Conservation (phyloP, 257 asterid species). For the Jaltomata sinuosa region DNA sequence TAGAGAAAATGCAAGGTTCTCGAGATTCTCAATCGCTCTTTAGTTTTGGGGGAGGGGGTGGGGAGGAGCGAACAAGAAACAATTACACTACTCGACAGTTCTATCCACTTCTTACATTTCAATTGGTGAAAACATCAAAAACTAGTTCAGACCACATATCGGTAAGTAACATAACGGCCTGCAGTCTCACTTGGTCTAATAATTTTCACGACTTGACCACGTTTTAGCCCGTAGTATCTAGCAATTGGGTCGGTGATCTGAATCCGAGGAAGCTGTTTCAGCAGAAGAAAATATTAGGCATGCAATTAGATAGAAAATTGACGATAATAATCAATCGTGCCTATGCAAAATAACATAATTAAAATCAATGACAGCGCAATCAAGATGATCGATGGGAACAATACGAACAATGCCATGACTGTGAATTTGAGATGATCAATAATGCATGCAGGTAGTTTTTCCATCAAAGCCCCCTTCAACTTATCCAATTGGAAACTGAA, state of each 20-base stretch:
- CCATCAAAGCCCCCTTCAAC: neutral
- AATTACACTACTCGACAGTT: neutral
- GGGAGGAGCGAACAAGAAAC: neutral
- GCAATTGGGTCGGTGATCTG: constrained; percentile 78
- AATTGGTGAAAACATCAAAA: neutral
- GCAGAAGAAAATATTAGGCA: neutral
- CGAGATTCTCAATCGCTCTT: neutral
- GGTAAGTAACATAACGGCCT: constrained; percentile 76
- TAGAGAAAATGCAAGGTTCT: neutral
- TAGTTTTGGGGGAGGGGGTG: too few species aligned
- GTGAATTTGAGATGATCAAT: neutral
- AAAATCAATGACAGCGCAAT: neutral
- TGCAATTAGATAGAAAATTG: neutral
- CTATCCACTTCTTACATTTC: neutral
- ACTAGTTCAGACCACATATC: constrained; percentile 48
- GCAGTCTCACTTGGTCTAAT: constrained; percentile 93
- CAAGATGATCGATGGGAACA: neutral
- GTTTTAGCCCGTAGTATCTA: constrained; percentile 68
- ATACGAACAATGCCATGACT: neutral
- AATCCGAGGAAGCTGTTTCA: constrained; percentile 66
- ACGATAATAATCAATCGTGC: neutral
- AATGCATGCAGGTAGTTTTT: neutral
- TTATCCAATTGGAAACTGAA: neutral
- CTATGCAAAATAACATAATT: neutral
- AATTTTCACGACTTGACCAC: constrained; percentile 75